A percentile compares a stretch with the other conserved stretches of the same genome.
Evolutionary conservation across 2,329 filamentous ascomycete genomes (phyloP).

Genomic region (Chaetothyriales sp.): DNA sequence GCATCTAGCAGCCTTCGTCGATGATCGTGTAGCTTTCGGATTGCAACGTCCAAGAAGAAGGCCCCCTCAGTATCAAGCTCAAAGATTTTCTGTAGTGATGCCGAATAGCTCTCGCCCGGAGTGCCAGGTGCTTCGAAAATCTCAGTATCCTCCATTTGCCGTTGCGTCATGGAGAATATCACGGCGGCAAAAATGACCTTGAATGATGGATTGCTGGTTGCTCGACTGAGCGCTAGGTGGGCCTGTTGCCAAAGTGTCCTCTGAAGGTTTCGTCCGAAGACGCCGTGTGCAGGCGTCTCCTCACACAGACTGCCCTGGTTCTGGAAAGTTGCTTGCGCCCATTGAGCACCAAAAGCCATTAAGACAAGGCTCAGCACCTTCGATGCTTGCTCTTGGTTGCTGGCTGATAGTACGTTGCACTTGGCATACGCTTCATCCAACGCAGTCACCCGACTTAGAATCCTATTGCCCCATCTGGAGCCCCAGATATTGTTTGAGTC

Average conservation of each 20-base stretch:
- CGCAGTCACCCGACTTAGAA: neutral
- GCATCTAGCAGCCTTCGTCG: constrained; percentile 1
- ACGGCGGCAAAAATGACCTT: constrained; percentile 31
- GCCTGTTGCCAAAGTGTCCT: constrained; percentile 30
- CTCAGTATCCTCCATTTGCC: constrained; percentile 20
- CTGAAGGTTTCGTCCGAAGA: constrained; percentile 23
- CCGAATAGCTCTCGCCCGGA: neutral
- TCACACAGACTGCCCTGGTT: constrained; percentile 10
- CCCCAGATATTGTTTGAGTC: neutral
- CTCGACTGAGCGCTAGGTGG: constrained; percentile 24
- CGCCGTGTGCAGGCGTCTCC: constrained; percentile 7
- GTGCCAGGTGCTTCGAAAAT: neutral
- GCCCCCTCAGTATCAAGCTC: constrained; percentile 1
- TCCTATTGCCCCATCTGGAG: neutral
- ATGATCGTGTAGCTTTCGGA: constrained; percentile 9
- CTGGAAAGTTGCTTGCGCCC: constrained; percentile 10
- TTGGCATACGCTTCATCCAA: neutral
- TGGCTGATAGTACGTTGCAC: neutral
- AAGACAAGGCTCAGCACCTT: constrained; percentile 6
- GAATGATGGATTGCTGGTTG: constrained; percentile 30
- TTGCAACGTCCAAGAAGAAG: constrained; percentile 10
- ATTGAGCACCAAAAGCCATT: constrained; percentile 10
- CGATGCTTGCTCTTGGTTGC: neutral
- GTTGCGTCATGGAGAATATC: constrained; percentile 32
- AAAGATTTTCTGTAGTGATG: constrained; percentile 4